Conservation (phyloP, 257 asterid species). For the Ocimum tenuiflorum region DNA sequence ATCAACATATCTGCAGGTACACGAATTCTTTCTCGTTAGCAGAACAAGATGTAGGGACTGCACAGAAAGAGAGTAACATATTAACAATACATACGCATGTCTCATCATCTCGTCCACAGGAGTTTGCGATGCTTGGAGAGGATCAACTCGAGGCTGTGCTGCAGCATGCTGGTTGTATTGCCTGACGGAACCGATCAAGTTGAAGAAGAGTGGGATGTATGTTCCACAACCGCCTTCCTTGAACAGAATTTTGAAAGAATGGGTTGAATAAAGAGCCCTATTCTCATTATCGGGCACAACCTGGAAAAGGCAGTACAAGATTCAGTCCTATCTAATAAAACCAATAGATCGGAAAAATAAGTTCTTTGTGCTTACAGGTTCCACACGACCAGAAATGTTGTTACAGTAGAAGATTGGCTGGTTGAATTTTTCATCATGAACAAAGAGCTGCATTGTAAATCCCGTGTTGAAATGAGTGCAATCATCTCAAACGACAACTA, state of each 20-base stretch:
- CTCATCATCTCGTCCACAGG: conserved; percentile 98
- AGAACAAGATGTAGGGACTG: background rate
- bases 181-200: conserved; percentile 68
- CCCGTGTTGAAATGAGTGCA: conserved; percentile 3
- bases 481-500: background rate
- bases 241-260: conserved; percentile 85
- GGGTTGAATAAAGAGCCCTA: conserved; percentile 77
- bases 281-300: conserved; percentile 82
- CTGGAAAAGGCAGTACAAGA: conserved; percentile 28
- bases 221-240: conserved; percentile 99
- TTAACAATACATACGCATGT: conserved; percentile 30
- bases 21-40: background rate
- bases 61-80: background rate
- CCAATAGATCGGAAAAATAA: background rate
- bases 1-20: conserved; percentile 71
- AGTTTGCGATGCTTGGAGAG: conserved; percentile 88
- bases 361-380: conserved; percentile 53
- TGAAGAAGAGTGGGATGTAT: conserved; percentile 76
- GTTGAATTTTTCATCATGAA: conserved; percentile 65
- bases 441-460: conserved; percentile 55
- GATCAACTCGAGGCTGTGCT: conserved; percentile 58
- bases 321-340: conserved; percentile 7
- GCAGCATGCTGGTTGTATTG: conserved; percentile 42
- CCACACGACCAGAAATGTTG: conserved; percentile 74
- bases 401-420: conserved; percentile 91